Percentiles rank a stretch among this genome's conserved stretches.
Evolutionary conservation across 352 stramenopile genomes (phyloP).

Genomic region (Stramenopiles sp.): DNA sequence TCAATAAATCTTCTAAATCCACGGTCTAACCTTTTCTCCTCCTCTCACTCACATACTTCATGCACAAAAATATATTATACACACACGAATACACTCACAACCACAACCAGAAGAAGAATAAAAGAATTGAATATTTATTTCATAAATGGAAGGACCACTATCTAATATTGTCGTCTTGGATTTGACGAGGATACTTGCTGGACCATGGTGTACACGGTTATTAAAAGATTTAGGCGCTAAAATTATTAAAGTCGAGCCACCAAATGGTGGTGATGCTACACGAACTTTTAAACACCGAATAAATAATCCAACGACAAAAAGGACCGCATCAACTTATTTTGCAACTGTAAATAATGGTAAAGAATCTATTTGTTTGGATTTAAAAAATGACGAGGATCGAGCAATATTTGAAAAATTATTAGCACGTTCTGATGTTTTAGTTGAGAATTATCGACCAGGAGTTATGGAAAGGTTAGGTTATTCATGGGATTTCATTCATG

Average conservation of each 20-base stretch:
- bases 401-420: slow-evolving; percentile 26
- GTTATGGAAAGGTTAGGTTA: slow-evolving; percentile 62
- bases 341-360: slow-evolving; percentile 64
- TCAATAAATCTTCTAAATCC: too few species aligned
- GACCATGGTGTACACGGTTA: slow-evolving; percentile 24
- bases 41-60: too few species aligned
- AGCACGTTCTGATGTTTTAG: slow-evolving; percentile 45
- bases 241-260: slow-evolving; percentile 65
- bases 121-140: too few species aligned
- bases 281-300: slow-evolving; percentile 33
- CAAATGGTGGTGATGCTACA: slow-evolving; percentile 43
- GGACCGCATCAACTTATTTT: slow-evolving; percentile 55
- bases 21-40: too few species aligned
- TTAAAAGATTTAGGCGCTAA: slow-evolving; percentile 63
- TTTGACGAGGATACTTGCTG: slow-evolving; percentile 18
- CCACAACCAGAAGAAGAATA: too few species aligned
- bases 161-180: slow-evolving; percentile 12
- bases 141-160: neutral
- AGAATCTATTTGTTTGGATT: slow-evolving; percentile 49
- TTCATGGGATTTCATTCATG: slow-evolving; percentile 41
- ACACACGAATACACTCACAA: too few species aligned
- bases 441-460: slow-evolving; percentile 61
- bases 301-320: slow-evolving; percentile 28
- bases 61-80: too few species aligned
- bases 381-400: slow-evolving; percentile 39